Evolutionary conservation across 2,329 filamentous ascomycete species (phyloP).

Genomic region (Penicillium capsulatum): DNA sequence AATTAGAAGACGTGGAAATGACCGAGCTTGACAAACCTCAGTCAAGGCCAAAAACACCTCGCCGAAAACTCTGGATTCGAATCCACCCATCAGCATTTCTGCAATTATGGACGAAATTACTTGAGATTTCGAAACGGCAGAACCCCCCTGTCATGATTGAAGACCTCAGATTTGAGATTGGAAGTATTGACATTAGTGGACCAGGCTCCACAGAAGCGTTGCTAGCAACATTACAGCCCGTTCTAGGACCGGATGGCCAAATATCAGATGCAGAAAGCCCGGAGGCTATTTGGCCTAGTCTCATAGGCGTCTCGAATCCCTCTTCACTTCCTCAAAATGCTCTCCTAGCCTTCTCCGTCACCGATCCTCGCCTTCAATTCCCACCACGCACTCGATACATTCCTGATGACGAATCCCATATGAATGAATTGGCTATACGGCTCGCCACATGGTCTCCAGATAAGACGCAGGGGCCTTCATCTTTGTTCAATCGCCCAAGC

Average conservation of each 20-base stretch:
- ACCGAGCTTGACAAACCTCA: constrained; percentile 22
- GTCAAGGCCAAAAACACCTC: constrained; percentile 31
- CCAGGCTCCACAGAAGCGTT: constrained; percentile 78
- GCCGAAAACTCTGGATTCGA: constrained; percentile 62
- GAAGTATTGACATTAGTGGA: constrained; percentile 65
- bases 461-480: constrained; percentile 42
- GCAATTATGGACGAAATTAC: constrained; percentile 59
- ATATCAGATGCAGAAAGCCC: constrained; percentile 27
- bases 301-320: constrained; percentile 59
- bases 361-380: constrained; percentile 76
- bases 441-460: constrained; percentile 68
- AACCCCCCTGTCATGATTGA: constrained; percentile 60
- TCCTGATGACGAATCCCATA: constrained; percentile 34
- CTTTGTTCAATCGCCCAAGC: constrained; percentile 64
- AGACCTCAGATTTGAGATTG: constrained; percentile 67
- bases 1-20: constrained; percentile 37
- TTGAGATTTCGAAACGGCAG: constrained; percentile 57
- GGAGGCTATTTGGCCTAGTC: constrained; percentile 39
- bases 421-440: constrained; percentile 52
- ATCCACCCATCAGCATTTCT: constrained; percentile 75
- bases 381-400: constrained; percentile 60
- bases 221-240: constrained; percentile 60
- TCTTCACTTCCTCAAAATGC: constrained; percentile 65
- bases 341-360: constrained; percentile 66
- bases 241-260: constrained; percentile 17